Conservation (phyloP, 169 alveolate genomes). For the Cryptosporidium sp. region DNA sequence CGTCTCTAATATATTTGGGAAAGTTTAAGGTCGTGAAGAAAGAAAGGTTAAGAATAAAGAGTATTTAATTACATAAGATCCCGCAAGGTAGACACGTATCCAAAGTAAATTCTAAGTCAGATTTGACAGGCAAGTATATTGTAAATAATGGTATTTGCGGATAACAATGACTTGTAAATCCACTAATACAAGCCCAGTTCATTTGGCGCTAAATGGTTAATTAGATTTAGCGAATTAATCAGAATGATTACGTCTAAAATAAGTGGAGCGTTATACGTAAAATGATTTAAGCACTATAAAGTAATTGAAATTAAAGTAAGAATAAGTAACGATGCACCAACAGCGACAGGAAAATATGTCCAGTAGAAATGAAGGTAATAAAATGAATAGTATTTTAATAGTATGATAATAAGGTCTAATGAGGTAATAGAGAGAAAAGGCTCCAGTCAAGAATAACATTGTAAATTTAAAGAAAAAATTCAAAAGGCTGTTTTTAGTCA, state of each 20-base stretch:
- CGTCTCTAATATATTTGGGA: neutral
- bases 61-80: neutral
- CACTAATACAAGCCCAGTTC: neutral
- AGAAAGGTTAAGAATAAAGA: neutral
- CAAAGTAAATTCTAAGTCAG: neutral
- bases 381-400: slow-evolving; percentile 11
- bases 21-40: neutral
- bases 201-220: neutral
- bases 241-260: slow-evolving; percentile 28
- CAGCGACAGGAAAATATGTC: slow-evolving; percentile 28
- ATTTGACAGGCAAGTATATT: neutral
- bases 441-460: slow-evolving; percentile 20
- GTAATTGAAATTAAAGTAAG: slow-evolving; percentile 1
- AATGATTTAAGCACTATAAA: neutral
- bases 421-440: slow-evolving; percentile 13
- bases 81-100: slow-evolving; percentile 7
- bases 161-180: neutral
- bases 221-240: neutral
- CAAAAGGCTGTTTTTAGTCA: slow-evolving; percentile 39
- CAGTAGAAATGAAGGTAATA: neutral
- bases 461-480: neutral
- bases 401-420: neutral
- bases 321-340: slow-evolving; percentile 19
- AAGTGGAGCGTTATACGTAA: slow-evolving; percentile 27
- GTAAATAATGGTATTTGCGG: neutral